Base-by-base conservation (phyloP, 768 basidiomycete species). In the Postia placenta region DNA sequence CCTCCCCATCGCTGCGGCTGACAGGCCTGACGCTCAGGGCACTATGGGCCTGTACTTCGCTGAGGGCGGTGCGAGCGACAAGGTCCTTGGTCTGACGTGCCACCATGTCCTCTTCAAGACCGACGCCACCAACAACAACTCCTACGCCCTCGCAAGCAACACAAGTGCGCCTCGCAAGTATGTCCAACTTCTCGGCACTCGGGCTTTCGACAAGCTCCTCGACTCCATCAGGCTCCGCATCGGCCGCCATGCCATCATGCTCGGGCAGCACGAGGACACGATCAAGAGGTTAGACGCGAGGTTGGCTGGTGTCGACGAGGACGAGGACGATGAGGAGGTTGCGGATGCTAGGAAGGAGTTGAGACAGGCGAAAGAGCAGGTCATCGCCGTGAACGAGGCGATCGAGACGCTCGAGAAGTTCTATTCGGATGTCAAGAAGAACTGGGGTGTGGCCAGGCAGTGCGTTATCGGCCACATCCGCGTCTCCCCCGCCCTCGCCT, bases 1-100 rank as follows among this genome's bases (percentile, higher is more conserved):
- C 45, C 60, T 71, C 39, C 33, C 50, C 19, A 69, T 74, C 42
- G 68, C 72, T 24, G 52, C 64, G 26, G 51, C 43, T 15, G 17
- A 33, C 5, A 47, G 6, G 41, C 51, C 43, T n/a, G 2, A 48
- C 19, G 20, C 28, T 26, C 27, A 52, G 47, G 47, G 51, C 22
- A 52, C 47, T 28, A 37, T 42, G 28, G 47, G 46, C 27, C 26
- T 52, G 11, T 52, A 47, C 42, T 42, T 52, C 41, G 25, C 25
- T 23, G 37, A 37, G 36, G 44, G 44, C 37, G 36, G 42, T 11
- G 24, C 9, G 11, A 43, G 41, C 51, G 23, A 52, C 28, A 44
- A 39, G 40, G 12, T 52, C 46, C 30, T 43, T 11, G 20, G n/a
- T 22, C 27, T 52, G 36, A 48, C 50, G 39, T 5, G 6, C 19